A percentile compares a stretch with the other conserved stretches of the same genome.
These are phyloP conservation scores for Yarrowia sp. DNA, from an alignment of 805 yeast species.

Conservation along the genomic window DNA sequence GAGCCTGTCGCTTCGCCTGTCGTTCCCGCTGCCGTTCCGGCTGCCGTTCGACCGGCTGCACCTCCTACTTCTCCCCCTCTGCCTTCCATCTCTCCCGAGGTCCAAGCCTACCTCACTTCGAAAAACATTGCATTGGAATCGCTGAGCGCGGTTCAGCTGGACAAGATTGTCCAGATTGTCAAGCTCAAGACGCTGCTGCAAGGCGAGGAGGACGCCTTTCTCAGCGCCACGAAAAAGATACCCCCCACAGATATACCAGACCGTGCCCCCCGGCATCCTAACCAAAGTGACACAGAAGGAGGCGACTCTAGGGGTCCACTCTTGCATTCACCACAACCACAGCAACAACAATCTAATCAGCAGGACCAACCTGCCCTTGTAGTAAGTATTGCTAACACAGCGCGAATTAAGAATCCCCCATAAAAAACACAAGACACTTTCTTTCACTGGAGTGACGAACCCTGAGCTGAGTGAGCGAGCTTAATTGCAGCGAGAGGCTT, in stretches of 20 bases:
- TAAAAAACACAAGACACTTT: too few species aligned
- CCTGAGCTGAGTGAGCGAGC: constrained; percentile 9
- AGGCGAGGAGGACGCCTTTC: constrained; percentile 31
- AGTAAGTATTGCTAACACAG: constrained; percentile 38
- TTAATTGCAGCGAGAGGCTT: background rate
- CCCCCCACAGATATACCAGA: constrained; percentile 4
- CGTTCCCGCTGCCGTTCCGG: too few species aligned
- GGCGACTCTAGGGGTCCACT: background rate
- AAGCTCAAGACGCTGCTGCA: constrained; percentile 18
- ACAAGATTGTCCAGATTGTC: constrained; percentile 22
- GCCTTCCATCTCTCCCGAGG: background rate
- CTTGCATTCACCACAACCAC: too few species aligned
- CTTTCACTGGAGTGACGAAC: too few species aligned
- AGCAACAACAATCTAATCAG: background rate
- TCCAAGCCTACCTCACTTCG: constrained; percentile 12
- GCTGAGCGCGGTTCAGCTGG: constrained; percentile 27
- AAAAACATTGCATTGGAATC: constrained; percentile 23
- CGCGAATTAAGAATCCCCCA: background rate
- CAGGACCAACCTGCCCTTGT: constrained; percentile 12
- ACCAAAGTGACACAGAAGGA: constrained; percentile 1
- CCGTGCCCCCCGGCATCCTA: constrained; percentile 9
- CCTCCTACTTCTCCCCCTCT: background rate
- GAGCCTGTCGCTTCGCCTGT: background rate
- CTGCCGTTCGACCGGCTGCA: too few species aligned
- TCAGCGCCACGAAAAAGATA: constrained; percentile 9